Evolutionary conservation across 2,329 filamentous ascomycete species (phyloP).

Genomic region (Penicillium frequentans): DNA sequence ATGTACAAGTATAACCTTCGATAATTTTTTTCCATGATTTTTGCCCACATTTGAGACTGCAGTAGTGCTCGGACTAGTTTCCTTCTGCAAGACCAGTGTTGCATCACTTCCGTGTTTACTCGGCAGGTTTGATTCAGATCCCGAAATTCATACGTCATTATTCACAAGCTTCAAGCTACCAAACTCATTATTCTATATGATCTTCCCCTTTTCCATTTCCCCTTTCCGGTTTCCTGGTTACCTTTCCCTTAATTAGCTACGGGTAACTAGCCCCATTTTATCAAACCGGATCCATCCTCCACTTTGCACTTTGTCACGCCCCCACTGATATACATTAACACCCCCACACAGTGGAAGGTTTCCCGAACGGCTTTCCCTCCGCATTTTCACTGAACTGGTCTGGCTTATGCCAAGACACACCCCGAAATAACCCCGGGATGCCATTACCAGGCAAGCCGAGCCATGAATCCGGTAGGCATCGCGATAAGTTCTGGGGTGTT

Average conservation of each 20-base stretch:
- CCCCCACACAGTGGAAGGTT: conserved; percentile 8
- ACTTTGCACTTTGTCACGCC: background rate
- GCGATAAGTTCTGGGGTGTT: background rate
- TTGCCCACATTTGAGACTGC: conserved; percentile 5
- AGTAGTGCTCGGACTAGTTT: conserved; percentile 16
- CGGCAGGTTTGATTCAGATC: background rate
- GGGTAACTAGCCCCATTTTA: background rate
- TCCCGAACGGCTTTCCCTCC: conserved; percentile 8
- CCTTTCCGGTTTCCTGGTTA: background rate
- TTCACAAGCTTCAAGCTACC: background rate
- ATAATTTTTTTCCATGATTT: background rate
- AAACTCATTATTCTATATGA: background rate
- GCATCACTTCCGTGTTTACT: conserved; percentile 7
- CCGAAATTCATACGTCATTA: background rate
- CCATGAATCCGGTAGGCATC: background rate
- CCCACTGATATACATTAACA: conserved; percentile 5
- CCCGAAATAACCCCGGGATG: background rate
- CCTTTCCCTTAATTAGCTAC: background rate
- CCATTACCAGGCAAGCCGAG: background rate
- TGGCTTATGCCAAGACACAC: background rate
- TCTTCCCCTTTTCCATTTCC: background rate
- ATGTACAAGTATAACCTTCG: background rate
- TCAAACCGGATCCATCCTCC: background rate
- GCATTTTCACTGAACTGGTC: background rate
- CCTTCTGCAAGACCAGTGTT: conserved; percentile 9